Conservation (phyloP, 1,284 basidiomycete genomes). For the Pisolithus thermaeus region DNA sequence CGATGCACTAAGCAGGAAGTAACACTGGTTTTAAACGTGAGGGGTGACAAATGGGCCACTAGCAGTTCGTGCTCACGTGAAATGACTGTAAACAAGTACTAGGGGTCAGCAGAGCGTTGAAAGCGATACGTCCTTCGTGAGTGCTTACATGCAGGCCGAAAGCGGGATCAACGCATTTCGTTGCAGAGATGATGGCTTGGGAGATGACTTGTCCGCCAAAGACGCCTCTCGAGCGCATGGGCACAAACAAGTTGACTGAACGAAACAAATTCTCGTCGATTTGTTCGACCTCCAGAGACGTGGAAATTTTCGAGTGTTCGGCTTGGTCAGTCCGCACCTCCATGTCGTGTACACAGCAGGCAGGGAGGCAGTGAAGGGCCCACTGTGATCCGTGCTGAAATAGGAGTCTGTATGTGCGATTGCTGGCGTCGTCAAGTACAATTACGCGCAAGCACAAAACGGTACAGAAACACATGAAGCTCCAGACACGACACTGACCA, state of each 20-base stretch:
- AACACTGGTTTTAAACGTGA: slow-evolving; percentile 47
- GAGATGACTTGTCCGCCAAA: slow-evolving; percentile 92
- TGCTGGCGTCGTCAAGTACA: too few species aligned
- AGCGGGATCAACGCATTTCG: slow-evolving; percentile 62
- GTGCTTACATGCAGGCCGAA: slow-evolving; percentile 63
- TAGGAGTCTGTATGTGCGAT: too few species aligned
- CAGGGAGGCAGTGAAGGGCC: background rate
- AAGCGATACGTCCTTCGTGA: too few species aligned
- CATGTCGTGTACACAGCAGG: slow-evolving; percentile 12
- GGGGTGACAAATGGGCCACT: background rate
- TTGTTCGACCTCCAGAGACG: slow-evolving; percentile 71
- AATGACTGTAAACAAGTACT: slow-evolving; percentile 45
- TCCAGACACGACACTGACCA: too few species aligned
- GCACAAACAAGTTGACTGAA: slow-evolving; percentile 68
- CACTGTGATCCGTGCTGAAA: background rate
- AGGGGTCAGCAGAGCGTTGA: background rate
- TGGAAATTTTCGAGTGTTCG: slow-evolving; percentile 59
- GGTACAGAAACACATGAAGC: background rate
- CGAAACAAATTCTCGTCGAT: slow-evolving; percentile 74
- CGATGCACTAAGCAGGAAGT: slow-evolving; percentile 78
- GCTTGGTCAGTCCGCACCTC: slow-evolving; percentile 36
- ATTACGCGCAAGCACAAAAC: too few species aligned
- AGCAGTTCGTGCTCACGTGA: slow-evolving; percentile 46
- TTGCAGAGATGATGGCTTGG: slow-evolving; percentile 78
- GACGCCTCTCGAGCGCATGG: slow-evolving; percentile 65